Evolutionary conservation across 2,329 filamentous ascomycete species (phyloP), one percentile per base, ranked within the genome.

Genomic region (Tolypocladium album): DNA sequence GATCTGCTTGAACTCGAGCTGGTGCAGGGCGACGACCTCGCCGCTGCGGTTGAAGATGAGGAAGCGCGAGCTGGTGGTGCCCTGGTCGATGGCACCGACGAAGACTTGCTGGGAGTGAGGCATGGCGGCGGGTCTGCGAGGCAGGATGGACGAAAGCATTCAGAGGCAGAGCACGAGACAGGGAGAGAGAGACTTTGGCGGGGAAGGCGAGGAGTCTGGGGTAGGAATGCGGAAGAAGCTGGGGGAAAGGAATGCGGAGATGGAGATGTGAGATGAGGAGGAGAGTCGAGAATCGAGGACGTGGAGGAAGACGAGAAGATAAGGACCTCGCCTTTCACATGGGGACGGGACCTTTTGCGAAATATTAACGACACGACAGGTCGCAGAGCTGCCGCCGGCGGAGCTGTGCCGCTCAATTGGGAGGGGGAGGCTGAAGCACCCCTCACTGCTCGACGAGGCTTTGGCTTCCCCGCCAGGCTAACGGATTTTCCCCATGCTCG

Each of bases 61-160:
- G 70, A 92, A 92, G 15, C 89, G 81, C 31, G 89, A 87, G 70
- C 86, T 89, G 59, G 88, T 92, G 40, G 88, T 92, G 64, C 89
- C 88, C 71, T 91, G 88, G 69, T 92, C 88, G 69, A 92, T 91
- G 60, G 88, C 87, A 64, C 88, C 89, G 62, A 92, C 84, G 67
- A 88, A 91, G 63, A 68, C 64, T 50, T 66, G 63, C 20, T 66
- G 56, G 20, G 70, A 62, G 58, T 69, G 65, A 66, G 72, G 65
- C 73, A 75, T 75, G 59, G 61, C 66, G 65, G 57, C 59, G 61
- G 61, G 56, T 60, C 63, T 59, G 60, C 59, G 65, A 58, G 63
- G 60, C 36, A 69, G 62, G 50, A 69, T 61, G 58, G 64, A 68
- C 45, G 63, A 64, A 57, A 68, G 60, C 64, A 68, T 67, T 61